Conservation (phyloP, 129 eudicot genomes). For the Scalesia atractyloides region DNA sequence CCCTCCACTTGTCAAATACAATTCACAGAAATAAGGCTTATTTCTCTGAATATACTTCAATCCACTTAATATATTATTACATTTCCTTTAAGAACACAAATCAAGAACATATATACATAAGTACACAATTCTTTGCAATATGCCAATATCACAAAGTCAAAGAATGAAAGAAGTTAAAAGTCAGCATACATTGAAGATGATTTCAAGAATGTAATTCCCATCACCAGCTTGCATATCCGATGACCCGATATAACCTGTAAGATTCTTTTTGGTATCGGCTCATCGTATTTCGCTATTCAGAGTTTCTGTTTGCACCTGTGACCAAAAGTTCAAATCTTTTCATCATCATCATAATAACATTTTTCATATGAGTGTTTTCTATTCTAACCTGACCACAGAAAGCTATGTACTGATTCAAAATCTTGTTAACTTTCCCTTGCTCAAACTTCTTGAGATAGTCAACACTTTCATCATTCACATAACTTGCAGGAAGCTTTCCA, state of each 20-base stretch:
- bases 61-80: conserved; percentile 40
- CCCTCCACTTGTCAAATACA: conserved; percentile 62
- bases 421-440: conserved; percentile 56
- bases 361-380: neutral
- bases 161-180: neutral
- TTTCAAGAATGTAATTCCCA: conserved; percentile 61
- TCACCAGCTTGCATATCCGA: conserved; percentile 63
- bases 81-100: conserved; percentile 44
- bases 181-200: conserved; percentile 55
- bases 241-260: conserved; percentile 46
- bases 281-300: conserved; percentile 54
- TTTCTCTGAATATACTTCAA: conserved; percentile 46
- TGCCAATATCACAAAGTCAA: neutral
- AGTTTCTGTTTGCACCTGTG: conserved; percentile 65
- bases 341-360: neutral
- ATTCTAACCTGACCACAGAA: conserved; percentile 68
- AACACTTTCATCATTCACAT: conserved; percentile 62
- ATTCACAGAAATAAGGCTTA: conserved; percentile 71
- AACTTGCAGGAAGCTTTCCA: conserved; percentile 70
- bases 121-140: neutral
- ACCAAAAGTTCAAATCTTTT: neutral
- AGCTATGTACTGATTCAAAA: conserved; percentile 51
- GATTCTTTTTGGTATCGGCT: conserved; percentile 49
- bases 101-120: neutral
- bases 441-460: conserved; percentile 49